Percentiles rank a stretch among this genome's conserved stretches.
These are phyloP conservation scores for Pseudozyma sp. DNA, from an alignment of 1,284 basidiomycete species.

Conservation along the genomic window DNA sequence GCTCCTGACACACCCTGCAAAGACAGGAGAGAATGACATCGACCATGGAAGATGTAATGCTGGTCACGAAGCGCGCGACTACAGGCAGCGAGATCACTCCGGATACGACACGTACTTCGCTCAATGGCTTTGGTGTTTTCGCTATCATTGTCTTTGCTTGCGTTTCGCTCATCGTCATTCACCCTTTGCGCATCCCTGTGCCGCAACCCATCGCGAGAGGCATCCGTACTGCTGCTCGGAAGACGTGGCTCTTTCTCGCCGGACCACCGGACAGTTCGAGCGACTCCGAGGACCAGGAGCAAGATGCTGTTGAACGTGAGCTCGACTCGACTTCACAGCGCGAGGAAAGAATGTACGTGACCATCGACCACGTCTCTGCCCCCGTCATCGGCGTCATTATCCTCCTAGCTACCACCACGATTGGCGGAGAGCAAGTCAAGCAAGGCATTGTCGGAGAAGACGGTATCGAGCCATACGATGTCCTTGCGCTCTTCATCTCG, in stretches of 20 bases:
- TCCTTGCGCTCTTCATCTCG: conserved; percentile 90
- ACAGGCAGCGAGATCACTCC: conserved; percentile 18
- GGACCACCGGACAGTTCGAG: conserved; percentile 17
- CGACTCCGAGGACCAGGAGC: conserved; percentile 17
- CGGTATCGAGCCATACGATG: conserved; percentile 89
- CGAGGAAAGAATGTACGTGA: conserved; percentile 21
- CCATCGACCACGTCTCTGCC: conserved; percentile 57
- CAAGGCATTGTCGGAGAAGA: conserved; percentile 78
- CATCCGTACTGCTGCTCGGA: conserved; percentile 9
- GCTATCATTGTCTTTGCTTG: conserved; percentile 65
- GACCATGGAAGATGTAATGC: conserved; percentile 17
- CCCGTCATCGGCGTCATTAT: conserved; percentile 84
- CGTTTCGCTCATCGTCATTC: conserved; percentile 64
- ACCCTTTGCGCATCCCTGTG: conserved; percentile 56
- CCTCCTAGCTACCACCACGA: conserved; percentile 80
- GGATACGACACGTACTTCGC: conserved; percentile 46
- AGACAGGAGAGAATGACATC: background rate
- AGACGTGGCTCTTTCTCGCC: conserved; percentile 26
- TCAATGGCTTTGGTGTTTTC: conserved; percentile 67
- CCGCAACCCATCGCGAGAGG: conserved; percentile 31
- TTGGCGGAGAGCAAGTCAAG: conserved; percentile 76
- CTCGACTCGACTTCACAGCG: conserved; percentile 1
- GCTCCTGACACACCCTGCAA: too few species aligned
- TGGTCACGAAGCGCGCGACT: conserved; percentile 14
- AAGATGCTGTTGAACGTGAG: conserved; percentile 27